Evolutionary conservation across 73 alveolate species (phyloP), one percentile per base, ranked within the genome.

Genomic region (Breviolum minutum): DNA sequence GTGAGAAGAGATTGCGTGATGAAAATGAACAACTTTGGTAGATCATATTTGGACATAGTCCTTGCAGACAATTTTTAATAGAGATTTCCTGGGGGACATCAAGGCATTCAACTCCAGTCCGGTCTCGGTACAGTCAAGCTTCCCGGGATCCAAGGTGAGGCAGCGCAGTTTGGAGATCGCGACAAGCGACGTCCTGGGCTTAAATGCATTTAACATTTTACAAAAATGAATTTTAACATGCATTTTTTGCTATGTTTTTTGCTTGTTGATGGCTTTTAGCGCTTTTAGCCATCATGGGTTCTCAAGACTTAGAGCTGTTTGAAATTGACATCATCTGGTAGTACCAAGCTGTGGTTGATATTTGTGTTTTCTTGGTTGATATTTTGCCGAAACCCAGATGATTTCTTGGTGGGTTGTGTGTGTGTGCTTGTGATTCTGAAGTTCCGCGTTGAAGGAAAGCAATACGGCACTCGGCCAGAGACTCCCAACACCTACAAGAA

Each of bases 401-500:
- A 17, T 24, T 19, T 73, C 83, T 24, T 24, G n/a, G 16, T 54
- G 16, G n/a, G 83, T 73, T 14, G 40, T 13, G 0, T 13, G 83
- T 73, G 83, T 32, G 54, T 40, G 54, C 54, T 40, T 40, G 54
- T 40, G 54, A 40, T 40, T 40, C 54, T 40, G 54, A 40, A 40
- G 54, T 40, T 40, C 32, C 1, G 83, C 62, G 63, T 69, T 48
- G 74, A 64, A 89, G 96, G 97, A 30, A 70, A 73, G 77, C 79
- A 70, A 40, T 54, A 40, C 76, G 19, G 97, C 87, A 12, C 64
- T 14, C 97, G 97, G 26, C 97, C 97, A n/a, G 97, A 91, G 97
- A 91, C 97, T 40, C 97, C 97, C 79, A 91, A 91, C 64, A 91
- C 97, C 26, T 91, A 70, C 87, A 40, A 91, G 77, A 40, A 70